phyloP scores from a whole-genome alignment of 495 filamentous ascomycete genomes.

The Apiosordaria backusii region DNA sequence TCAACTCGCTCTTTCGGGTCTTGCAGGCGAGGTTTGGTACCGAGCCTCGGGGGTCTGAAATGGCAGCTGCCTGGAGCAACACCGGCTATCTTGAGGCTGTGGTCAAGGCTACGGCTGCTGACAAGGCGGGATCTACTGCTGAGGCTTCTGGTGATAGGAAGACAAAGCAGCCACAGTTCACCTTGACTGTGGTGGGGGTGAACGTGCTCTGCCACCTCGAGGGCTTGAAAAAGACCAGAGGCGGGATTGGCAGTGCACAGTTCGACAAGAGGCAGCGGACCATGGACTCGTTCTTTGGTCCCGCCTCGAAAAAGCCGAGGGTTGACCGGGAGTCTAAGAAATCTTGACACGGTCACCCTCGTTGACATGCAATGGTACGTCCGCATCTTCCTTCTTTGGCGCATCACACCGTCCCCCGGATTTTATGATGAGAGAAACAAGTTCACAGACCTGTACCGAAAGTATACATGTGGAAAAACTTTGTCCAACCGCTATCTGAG shows the following conservation, averaged over 20 bases:
- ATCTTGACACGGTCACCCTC: constrained; percentile 11
- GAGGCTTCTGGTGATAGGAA: constrained; percentile 18
- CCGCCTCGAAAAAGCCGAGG: constrained; percentile 50
- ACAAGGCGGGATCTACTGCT: neutral
- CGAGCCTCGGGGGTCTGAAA: constrained; percentile 17
- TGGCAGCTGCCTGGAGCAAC: constrained; percentile 38
- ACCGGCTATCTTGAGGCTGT: constrained; percentile 38
- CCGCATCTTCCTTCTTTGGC: constrained; percentile 21
- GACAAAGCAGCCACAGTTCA: constrained; percentile 18
- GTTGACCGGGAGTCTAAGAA: constrained; percentile 2
- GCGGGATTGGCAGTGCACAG: constrained; percentile 70
- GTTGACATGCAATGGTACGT: constrained; percentile 30
- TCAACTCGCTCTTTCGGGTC: constrained; percentile 61
- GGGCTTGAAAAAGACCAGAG: constrained; percentile 69
- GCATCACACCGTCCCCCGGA: neutral
- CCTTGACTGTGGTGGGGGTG: constrained; percentile 46
- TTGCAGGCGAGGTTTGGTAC: constrained; percentile 44
- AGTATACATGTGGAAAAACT: constrained; percentile 51
- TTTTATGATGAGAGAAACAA: constrained; percentile 61
- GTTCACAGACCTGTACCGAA: constrained; percentile 84
- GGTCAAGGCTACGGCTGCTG: neutral
- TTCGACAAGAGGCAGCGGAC: constrained; percentile 70
- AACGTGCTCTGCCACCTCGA: constrained; percentile 66
- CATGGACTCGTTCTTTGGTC: constrained; percentile 67
- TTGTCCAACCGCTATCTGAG: constrained; percentile 82